A percentile compares a stretch with the other conserved stretches of the same genome.
Evolutionary conservation across 2,329 filamentous ascomycete species (phyloP).

Genomic region (Ophiostoma himal-ulmi): DNA sequence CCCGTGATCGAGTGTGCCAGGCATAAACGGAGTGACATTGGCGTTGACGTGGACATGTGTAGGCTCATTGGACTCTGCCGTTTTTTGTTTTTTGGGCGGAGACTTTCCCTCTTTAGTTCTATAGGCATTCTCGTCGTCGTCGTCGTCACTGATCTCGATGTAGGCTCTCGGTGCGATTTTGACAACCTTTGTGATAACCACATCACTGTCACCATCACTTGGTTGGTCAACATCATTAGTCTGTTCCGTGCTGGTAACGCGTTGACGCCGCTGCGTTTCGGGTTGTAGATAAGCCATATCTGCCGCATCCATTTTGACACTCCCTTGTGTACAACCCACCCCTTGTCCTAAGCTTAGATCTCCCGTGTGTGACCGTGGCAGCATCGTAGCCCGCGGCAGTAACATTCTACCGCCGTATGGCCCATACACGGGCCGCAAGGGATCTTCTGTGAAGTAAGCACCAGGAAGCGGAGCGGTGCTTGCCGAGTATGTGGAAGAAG

Average conservation of each 20-base stretch:
- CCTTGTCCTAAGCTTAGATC: too few species aligned
- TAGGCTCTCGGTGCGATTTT: neutral
- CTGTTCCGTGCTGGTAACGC: neutral
- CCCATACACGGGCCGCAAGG: neutral
- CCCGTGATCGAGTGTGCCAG: conserved; percentile 57
- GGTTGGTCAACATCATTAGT: too few species aligned
- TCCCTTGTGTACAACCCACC: too few species aligned
- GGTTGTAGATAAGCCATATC: neutral
- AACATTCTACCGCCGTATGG: neutral
- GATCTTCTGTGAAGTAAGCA: neutral
- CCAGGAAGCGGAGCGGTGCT: neutral
- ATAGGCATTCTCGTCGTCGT: neutral
- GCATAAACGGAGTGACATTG: conserved; percentile 49
- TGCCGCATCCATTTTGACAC: conserved; percentile 8
- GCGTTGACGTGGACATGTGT: neutral
- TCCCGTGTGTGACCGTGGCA: neutral
- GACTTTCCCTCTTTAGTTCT: neutral
- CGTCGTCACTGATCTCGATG: neutral
- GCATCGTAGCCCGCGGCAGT: conserved; percentile 14
- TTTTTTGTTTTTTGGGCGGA: too few species aligned
- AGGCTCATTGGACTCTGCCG: neutral
- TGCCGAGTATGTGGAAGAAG: neutral
- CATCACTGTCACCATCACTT: neutral
- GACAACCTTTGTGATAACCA: neutral
- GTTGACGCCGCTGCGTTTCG: neutral